Conservation (phyloP, 2,329 filamentous ascomycete genomes). For the Pseudogymnoascus sp. region DNA sequence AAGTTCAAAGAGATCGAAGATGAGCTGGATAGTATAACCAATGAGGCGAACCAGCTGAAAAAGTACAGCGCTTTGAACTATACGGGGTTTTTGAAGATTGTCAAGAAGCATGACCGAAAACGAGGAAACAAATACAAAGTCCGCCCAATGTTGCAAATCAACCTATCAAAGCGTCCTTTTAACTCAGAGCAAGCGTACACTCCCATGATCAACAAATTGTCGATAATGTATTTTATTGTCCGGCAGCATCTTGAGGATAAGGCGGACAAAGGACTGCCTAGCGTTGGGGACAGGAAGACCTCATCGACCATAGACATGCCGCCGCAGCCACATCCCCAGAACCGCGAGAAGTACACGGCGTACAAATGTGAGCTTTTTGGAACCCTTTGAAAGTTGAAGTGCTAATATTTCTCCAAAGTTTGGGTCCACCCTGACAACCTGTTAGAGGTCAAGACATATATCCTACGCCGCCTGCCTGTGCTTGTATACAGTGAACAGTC, state of each 20-base stretch:
- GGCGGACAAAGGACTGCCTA: slow-evolving; percentile 33
- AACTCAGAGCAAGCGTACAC: slow-evolving; percentile 88
- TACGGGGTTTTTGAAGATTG: slow-evolving; percentile 94
- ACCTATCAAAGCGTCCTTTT: slow-evolving; percentile 80
- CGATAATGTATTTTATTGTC: slow-evolving; percentile 91
- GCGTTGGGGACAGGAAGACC: slow-evolving; percentile 25
- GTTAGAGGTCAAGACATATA: slow-evolving; percentile 92
- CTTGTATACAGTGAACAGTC: slow-evolving; percentile 88
- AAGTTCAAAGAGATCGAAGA: slow-evolving; percentile 62
- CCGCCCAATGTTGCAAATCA: slow-evolving; percentile 83
- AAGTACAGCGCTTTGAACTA: slow-evolving; percentile 96
- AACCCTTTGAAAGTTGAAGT: background rate
- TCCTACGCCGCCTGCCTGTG: slow-evolving; percentile 81
- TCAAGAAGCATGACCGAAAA: slow-evolving; percentile 97
- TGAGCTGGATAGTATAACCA: slow-evolving; percentile 81
- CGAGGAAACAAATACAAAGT: slow-evolving; percentile 80
- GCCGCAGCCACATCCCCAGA: slow-evolving; percentile 47
- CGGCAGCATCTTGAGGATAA: slow-evolving; percentile 68
- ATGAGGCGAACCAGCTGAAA: slow-evolving; percentile 86
- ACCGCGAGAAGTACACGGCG: slow-evolving; percentile 69
- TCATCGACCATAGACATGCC: background rate
- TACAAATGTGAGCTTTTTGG: slow-evolving; percentile 62
- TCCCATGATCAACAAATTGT: slow-evolving; percentile 81
- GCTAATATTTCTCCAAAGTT: slow-evolving; percentile 40
- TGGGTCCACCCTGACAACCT: slow-evolving; percentile 96